phyloP scores from a whole-genome alignment of 129 eudicot genomes.

The Pulicaria dysenterica region DNA sequence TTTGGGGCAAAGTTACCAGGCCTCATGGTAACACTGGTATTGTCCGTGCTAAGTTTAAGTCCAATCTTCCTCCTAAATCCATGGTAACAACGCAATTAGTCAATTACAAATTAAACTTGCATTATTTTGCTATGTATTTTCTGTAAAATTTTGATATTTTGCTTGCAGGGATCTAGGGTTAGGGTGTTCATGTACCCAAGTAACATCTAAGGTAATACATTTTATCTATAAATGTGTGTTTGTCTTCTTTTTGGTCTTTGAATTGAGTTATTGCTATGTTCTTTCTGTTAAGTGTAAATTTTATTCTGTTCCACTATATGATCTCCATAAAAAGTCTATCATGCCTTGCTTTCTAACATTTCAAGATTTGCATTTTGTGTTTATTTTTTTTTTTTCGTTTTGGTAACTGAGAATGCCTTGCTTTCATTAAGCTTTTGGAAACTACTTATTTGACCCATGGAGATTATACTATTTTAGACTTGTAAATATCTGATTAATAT shows the following conservation, averaged over 20 bases:
- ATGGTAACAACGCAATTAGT: constrained; percentile 23
- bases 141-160: not conserved
- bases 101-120: not conserved
- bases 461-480: not conserved
- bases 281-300: not conserved
- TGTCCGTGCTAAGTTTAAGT: constrained; percentile 50
- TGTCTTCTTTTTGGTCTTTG: not conserved
- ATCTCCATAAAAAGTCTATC: not conserved
- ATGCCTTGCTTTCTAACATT: no score
- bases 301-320: not conserved
- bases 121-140: not conserved
- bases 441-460: no score
- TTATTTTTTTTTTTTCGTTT: no score
- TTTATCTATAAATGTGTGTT: not conserved
- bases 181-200: constrained; percentile 89
- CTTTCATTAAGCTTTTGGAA: no score
- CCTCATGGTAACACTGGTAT: constrained; percentile 51
- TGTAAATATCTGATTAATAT: not conserved
- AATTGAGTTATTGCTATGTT: not conserved
- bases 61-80: constrained; percentile 50
- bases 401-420: no score
- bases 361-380: no score
- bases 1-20: constrained; percentile 49
- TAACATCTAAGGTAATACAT: constrained; percentile 64
- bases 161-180: constrained; percentile 66